These are phyloP conservation scores for Cyanophora paradoxa DNA, from an alignment of 78 protist species.

Conservation along the genomic window DNA sequence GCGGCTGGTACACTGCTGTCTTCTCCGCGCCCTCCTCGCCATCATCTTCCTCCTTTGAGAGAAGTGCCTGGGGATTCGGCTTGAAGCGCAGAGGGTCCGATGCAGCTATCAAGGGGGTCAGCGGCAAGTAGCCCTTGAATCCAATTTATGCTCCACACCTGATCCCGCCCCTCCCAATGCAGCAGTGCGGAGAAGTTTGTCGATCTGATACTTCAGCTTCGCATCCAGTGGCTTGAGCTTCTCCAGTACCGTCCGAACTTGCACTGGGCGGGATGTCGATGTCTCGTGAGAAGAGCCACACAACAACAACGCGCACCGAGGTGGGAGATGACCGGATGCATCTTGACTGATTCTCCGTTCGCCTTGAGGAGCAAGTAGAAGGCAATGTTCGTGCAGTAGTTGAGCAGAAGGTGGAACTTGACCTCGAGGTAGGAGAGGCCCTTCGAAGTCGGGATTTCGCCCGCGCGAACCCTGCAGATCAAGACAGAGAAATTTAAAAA, in stretches of 20 bases:
- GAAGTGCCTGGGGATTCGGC: constrained; percentile 13
- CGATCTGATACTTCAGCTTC: constrained; percentile 33
- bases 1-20: constrained; percentile 1
- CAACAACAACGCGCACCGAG: not conserved
- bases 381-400: constrained; percentile 68
- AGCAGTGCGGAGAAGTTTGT: constrained; percentile 38
- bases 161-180: not conserved
- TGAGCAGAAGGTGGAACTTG: constrained; percentile 34
- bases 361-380: constrained; percentile 75
- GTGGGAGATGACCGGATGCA: not conserved
- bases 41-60: not conserved
- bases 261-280: not conserved
- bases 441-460: constrained; percentile 43
- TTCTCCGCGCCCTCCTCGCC: not conserved
- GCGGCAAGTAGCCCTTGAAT: too few species aligned
- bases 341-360: constrained; percentile 51
- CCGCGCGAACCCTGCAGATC: constrained; percentile 19
- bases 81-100: not conserved
- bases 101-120: not conserved
- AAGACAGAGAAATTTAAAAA: too few species aligned
- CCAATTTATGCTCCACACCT: too few species aligned
- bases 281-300: not conserved
- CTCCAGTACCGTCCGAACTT: constrained; percentile 47
- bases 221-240: constrained; percentile 61
- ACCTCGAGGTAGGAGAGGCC: constrained; percentile 58